Base-by-base conservation (phyloP, 176 grass and related monocot genomes). In the Poa pratensis region DNA sequence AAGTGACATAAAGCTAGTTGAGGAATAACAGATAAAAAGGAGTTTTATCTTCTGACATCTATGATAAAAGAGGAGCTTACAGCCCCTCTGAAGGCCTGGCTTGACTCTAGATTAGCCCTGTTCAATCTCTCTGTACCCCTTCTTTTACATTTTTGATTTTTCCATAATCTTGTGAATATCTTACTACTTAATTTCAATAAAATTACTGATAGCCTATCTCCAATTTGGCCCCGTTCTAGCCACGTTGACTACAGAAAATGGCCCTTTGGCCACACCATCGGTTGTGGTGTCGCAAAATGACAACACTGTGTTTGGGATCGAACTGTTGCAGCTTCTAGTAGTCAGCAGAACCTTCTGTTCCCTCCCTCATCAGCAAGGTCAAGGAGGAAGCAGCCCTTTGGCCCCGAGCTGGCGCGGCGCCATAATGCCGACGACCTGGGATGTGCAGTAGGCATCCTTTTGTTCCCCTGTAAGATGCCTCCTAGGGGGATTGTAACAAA, bases 271-370 rank as follows among this genome's bases (percentile, higher is more conserved):
- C 19, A 57, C 18, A n/a, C 53, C 19, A n/a, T n/a, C 20, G 2
- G 0, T n/a, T 57, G 19, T 57, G 19, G 7, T 57, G 53, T 57
- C 19, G 2, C 19, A 54, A 54, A 53, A 54, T 54, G 18, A 20
- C 17, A 19, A 13, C 7, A 54, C 34, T 35, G 3, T 35, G 34
- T 35, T 35, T 35, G 11, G 39, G 16, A 76, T 65, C 61, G 68
- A 18, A 66, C 48, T 85, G 59, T 64, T 66, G 27, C 83, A 77
- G 27, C 14, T 68, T 49, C n/a, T 85, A 37, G 30, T 11, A 52
- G 24, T 74, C 7, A 50, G 23, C 45, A 28, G 22, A 39, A 35
- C 34, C 34, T 35, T 35, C 34, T 35, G 34, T 35, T 35, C 34
- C 34, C 34, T 35, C 34, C 34, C 34, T 35, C 34, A 35, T 35